These are phyloP conservation scores for Quercus parvula DNA, from an alignment of 306 rosid species.

Conservation along the genomic window DNA sequence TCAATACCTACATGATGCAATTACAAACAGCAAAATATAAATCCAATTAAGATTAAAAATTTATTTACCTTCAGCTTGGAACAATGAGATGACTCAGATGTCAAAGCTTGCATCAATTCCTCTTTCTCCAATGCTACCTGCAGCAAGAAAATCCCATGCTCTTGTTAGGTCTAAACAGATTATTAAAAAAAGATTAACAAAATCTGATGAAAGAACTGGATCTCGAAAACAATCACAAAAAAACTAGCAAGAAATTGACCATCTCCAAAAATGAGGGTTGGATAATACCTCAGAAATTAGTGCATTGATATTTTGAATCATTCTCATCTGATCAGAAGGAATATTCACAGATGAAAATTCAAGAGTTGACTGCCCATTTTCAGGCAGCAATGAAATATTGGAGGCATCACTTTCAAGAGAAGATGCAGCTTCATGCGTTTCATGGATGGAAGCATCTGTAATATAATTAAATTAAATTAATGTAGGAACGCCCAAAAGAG, in stretches of 20 bases:
- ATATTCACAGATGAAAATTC: slow-evolving; percentile 56
- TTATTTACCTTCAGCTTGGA: slow-evolving; percentile 71
- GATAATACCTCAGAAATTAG: slow-evolving; percentile 78
- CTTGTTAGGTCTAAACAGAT: slow-evolving; percentile 4
- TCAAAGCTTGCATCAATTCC: slow-evolving; percentile 71
- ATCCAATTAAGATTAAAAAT: slow-evolving; percentile 1
- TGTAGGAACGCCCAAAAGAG: slow-evolving; percentile 10
- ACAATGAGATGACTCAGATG: slow-evolving; percentile 70
- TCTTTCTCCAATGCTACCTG: slow-evolving; percentile 92
- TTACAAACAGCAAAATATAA: neutral
- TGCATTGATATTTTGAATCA: slow-evolving; percentile 74
- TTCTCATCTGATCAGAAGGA: slow-evolving; percentile 77
- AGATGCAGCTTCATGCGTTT: slow-evolving; percentile 34
- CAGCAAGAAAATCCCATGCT: slow-evolving; percentile 29
- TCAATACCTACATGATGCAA: neutral
- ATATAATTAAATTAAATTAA: slow-evolving; percentile 23
- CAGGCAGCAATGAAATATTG: slow-evolving; percentile 31
- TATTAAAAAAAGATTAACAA: slow-evolving; percentile 3
- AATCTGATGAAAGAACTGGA: neutral
- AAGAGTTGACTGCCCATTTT: slow-evolving; percentile 32
- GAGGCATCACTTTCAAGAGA: slow-evolving; percentile 36
- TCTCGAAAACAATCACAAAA: neutral
- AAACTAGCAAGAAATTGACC: slow-evolving; percentile 1
- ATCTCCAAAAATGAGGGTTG: slow-evolving; percentile 10
- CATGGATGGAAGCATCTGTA: slow-evolving; percentile 35